Percentiles rank a stretch among this genome's conserved stretches.
Conservation (phyloP, 2,329 filamentous ascomycete genomes). For the Colletotrichum cereale region DNA sequence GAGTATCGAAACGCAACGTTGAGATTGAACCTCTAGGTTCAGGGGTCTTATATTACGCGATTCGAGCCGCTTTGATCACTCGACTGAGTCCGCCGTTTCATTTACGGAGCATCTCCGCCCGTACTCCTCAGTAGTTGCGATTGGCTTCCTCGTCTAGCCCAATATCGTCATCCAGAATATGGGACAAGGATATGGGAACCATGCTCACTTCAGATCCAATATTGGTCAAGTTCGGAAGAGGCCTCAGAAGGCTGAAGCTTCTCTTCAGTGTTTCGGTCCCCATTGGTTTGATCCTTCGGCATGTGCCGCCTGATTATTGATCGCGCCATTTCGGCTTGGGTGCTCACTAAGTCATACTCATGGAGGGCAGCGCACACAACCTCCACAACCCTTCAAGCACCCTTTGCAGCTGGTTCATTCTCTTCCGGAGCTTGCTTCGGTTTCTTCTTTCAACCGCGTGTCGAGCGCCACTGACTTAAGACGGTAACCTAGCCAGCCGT, state of each 20-base stretch:
- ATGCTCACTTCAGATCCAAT: conserved; percentile 4
- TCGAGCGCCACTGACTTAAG: neutral
- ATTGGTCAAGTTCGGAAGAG: neutral
- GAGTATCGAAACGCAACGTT: conserved; percentile 34
- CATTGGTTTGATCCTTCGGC: neutral
- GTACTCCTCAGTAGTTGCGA: conserved; percentile 17
- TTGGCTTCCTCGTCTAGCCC: conserved; percentile 8
- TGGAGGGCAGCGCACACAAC: neutral
- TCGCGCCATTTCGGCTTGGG: neutral
- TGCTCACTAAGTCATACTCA: neutral
- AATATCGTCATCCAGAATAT: neutral
- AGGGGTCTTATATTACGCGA: conserved; percentile 1
- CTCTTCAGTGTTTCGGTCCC: neutral
- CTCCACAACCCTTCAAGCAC: neutral
- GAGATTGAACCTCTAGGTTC: neutral
- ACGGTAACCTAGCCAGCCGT: neutral
- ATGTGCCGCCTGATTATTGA: conserved; percentile 10
- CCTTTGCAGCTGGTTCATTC: neutral
- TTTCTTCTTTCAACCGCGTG: neutral
- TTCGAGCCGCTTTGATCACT: conserved; percentile 30
- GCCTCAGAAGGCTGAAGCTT: conserved; percentile 4
- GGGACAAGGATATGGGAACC: conserved; percentile 26
- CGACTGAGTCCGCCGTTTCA: conserved; percentile 16
- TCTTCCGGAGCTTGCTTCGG: neutral
- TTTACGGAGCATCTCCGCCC: conserved; percentile 18